Percentiles rank a stretch among this genome's conserved stretches.
These are phyloP conservation scores for Mucor piriformis DNA, from an alignment of 371 early-diverging fungal species.

Conservation along the genomic window DNA sequence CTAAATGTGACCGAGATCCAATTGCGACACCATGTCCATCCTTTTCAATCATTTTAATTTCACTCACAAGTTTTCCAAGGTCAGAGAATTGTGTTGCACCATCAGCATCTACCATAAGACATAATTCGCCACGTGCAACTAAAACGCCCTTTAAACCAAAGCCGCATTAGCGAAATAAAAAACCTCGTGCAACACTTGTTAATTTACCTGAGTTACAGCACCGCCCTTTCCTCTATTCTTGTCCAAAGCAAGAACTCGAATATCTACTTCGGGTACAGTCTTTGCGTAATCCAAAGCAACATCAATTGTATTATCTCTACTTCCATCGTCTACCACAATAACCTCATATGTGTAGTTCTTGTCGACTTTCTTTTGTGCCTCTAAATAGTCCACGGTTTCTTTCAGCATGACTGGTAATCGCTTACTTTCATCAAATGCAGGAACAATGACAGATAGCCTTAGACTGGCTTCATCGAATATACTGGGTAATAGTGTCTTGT, in stretches of 20 bases:
- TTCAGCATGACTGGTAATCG: slow-evolving; percentile 85
- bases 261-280: slow-evolving; percentile 50
- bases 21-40: slow-evolving; percentile 74
- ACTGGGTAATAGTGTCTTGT: slow-evolving; percentile 36
- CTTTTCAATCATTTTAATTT: slow-evolving; percentile 40
- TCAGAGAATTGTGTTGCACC: slow-evolving; percentile 93
- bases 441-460: slow-evolving; percentile 83
- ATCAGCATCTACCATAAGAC: slow-evolving; percentile 96
- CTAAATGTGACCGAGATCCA: slow-evolving; percentile 91
- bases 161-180: background rate
- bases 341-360: slow-evolving; percentile 75
- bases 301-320: slow-evolving; percentile 74
- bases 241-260: slow-evolving; percentile 78
- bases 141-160: slow-evolving; percentile 73
- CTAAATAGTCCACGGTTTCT: slow-evolving; percentile 75
- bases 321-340: slow-evolving; percentile 91
- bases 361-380: slow-evolving; percentile 41
- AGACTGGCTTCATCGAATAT: slow-evolving; percentile 55
- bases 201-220: slow-evolving; percentile 84
- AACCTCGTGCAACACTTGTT: background rate
- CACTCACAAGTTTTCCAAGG: slow-evolving; percentile 61
- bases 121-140: slow-evolving; percentile 71
- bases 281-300: slow-evolving; percentile 72
- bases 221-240: slow-evolving; percentile 95
- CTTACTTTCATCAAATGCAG: slow-evolving; percentile 90